Evolutionary conservation across 441 rosid species (phyloP).

Genomic region (Eutrema salsugineum): DNA sequence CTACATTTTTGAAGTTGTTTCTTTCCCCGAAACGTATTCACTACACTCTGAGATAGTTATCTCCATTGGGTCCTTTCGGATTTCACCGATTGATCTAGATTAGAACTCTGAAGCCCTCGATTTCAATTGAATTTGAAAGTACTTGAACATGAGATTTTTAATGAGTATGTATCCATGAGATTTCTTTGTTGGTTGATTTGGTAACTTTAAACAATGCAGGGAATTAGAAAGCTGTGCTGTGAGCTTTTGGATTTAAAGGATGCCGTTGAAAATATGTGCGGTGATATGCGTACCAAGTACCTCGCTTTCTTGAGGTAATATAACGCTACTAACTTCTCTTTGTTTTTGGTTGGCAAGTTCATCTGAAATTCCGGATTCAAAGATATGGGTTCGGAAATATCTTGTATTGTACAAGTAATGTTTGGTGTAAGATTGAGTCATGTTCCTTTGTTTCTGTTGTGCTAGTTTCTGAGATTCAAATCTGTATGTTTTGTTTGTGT

Average conservation of each 20-base stretch:
- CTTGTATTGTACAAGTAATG: background rate
- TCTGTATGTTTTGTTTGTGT: constrained; percentile 10
- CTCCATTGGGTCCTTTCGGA: background rate
- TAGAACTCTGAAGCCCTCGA: background rate
- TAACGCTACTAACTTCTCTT: background rate
- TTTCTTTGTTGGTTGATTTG: background rate
- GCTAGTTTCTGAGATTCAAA: constrained; percentile 2
- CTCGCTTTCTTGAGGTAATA: constrained; percentile 83
- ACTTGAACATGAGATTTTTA: background rate
- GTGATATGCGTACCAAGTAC: constrained; percentile 78
- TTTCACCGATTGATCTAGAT: background rate
- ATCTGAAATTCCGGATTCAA: background rate
- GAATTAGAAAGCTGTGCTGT: constrained; percentile 86
- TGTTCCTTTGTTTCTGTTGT: background rate
- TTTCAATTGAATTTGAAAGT: background rate
- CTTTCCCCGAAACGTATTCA: background rate
- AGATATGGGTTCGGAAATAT: background rate
- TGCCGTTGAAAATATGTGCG: constrained; percentile 86
- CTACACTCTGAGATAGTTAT: background rate
- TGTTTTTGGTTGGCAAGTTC: background rate
- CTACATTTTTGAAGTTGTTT: background rate
- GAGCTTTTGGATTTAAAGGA: constrained; percentile 97
- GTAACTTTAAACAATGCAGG: constrained; percentile 41
- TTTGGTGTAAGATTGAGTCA: background rate
- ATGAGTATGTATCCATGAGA: background rate